Evolutionary conservation across 257 asterid species (phyloP).

Genomic region (Lantana camara): DNA sequence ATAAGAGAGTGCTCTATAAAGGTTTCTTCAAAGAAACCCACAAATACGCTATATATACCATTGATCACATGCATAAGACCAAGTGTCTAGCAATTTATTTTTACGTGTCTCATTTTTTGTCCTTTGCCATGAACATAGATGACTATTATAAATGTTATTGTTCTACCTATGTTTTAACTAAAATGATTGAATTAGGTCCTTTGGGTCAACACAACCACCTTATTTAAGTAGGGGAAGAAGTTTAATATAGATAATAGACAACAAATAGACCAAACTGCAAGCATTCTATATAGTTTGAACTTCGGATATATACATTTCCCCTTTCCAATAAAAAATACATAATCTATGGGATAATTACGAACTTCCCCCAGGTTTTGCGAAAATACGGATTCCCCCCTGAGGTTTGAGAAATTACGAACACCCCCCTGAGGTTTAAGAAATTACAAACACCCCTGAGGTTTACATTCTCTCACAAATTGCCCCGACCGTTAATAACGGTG

Average conservation of each 20-base stretch:
- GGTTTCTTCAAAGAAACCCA: slow-evolving; percentile 4
- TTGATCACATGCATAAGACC: background rate
- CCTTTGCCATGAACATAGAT: background rate
- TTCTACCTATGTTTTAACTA: background rate
- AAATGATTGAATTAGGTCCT: background rate
- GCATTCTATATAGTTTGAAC: background rate
- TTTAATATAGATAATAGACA: slow-evolving; percentile 1
- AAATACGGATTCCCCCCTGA: too few species aligned
- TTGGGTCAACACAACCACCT: background rate
- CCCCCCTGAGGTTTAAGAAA: too few species aligned
- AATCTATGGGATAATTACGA: background rate
- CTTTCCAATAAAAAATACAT: background rate
- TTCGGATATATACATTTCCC: background rate
- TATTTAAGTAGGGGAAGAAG: background rate
- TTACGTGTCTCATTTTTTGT: background rate
- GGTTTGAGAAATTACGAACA: too few species aligned
- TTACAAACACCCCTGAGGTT: too few species aligned
- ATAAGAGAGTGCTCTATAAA: slow-evolving; percentile 1
- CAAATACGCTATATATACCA: background rate
- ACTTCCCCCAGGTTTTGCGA: too few species aligned
- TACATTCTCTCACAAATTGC: too few species aligned
- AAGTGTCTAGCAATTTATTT: background rate
- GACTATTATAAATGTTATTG: background rate
- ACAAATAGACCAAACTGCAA: background rate
- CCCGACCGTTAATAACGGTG: too few species aligned